Evolutionary conservation across 352 stramenopile genomes (phyloP).

Genomic region (Pythium dissimile): DNA sequence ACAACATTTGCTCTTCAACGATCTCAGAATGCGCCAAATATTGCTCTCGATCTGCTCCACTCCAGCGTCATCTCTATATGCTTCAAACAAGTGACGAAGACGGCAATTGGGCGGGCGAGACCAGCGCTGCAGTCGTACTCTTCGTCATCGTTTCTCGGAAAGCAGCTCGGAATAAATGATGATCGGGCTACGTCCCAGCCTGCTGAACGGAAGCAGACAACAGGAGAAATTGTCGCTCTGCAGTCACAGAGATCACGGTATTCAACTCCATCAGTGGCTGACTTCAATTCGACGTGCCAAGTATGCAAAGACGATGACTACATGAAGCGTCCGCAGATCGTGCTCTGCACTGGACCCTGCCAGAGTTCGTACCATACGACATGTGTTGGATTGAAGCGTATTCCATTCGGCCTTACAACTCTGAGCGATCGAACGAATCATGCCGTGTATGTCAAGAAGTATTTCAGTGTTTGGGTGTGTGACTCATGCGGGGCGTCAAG

Average conservation of each 20-base stretch:
- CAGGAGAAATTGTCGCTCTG: conserved; percentile 68
- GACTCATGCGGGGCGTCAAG: conserved; percentile 35
- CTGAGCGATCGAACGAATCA: conserved; percentile 81
- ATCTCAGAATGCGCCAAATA: conserved; percentile 72
- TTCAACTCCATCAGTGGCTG: conserved; percentile 28
- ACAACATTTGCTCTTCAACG: conserved; percentile 78
- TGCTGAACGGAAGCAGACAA: conserved; percentile 44
- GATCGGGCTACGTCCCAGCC: neutral
- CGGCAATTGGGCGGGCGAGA: neutral
- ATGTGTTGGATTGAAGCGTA: conserved; percentile 72
- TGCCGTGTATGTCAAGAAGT: conserved; percentile 77
- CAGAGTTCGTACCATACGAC: conserved; percentile 65
- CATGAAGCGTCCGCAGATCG: conserved; percentile 75
- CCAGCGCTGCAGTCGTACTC: conserved; percentile 12
- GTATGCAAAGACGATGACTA: conserved; percentile 81
- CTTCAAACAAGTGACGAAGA: conserved; percentile 26
- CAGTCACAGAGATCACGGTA: conserved; percentile 62
- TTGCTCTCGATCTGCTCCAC: conserved; percentile 71
- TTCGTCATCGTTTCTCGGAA: conserved; percentile 8
- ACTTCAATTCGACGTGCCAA: conserved; percentile 35
- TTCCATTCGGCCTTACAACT: conserved; percentile 80
- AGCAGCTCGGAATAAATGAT: neutral
- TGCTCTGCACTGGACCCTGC: conserved; percentile 50
- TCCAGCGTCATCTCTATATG: conserved; percentile 53
- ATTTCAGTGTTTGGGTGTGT: conserved; percentile 77